Evolutionary conservation across 2,329 filamentous ascomycete species (phyloP), one percentile per base, ranked within the genome.

Genomic region (Colletotrichum lentis): DNA sequence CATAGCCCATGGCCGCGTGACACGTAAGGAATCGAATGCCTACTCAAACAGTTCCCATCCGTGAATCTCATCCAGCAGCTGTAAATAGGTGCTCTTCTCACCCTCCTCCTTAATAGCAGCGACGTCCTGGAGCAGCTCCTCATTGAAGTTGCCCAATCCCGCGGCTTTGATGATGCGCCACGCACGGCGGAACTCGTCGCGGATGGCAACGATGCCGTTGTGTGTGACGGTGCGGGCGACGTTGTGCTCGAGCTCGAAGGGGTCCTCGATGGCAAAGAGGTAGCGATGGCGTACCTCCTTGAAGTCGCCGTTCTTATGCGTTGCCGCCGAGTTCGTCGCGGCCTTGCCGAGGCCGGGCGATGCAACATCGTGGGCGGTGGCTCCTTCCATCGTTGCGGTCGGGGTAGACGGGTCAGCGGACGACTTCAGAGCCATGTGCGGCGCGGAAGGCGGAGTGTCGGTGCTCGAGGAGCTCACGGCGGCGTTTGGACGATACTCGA

Each of bases 191-290:
- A 97, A 96, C 78, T 97, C 93, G 73, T 96, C 91, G 47, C 92
- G 85, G 68, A 97, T 96, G 0, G 90, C 86, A 1, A 92, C 90
- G 70, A 97, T 92, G 2, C 93, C 93, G 69, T 89, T 87, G 74
- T 95, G 91, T 7, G 91, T 94, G 1, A 97, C 93, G 0, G 93
- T 97, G 57, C 93, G 85, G 3, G 92, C 94, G 41, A 97, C 91
- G 73, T 97, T 97, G 78, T 97, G 93, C 47, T 93, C 90, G 2
- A 89, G 80, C 80, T 97, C 93, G 74, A 97, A 97, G 0, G 94
- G 94, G 76, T 97, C 94, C 76, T 97, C 94, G 69, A 97, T 94
- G 39, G 93, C 92, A 72, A 97, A 91, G 5, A 97, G 85, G 76
- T 93, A 97, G 14, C 93, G 88, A 74, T 94, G 88, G 2, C 91